Evolutionary conservation across 305 asterid genomes (phyloP), one percentile per base, ranked within the genome.

Genomic region (Ajuga reptans): DNA sequence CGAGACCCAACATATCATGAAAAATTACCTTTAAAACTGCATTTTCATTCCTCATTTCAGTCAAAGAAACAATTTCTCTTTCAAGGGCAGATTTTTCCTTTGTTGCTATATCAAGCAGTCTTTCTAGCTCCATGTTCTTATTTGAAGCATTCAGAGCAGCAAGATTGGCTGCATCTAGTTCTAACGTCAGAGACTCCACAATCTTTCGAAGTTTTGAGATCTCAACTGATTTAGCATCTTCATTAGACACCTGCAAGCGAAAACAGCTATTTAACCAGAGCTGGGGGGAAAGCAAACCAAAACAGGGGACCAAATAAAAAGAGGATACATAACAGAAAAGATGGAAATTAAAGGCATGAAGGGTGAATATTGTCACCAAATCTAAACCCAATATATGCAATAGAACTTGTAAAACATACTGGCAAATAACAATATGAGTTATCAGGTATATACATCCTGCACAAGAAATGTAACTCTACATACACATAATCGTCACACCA

Each of bases 131-230:
- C 43, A 78, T 82, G 79, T 80, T 90, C 90, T 89, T 93, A 81
- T 91, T 92, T 80, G 77, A 81, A 83, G 90, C 98, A 75, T 86
- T 93, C 50, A 93, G 91, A 60, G 90, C 85, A 62, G 95, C 89
- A 68, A 93, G 95, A 81, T 86, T 93, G n/a, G 96, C 90, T 56
- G 96, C 96, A 77, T 93, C 95, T 36, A 89, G 77, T 74, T 90
- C 95, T 77, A 90, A 84, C 68, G 72, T 85, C 64, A 90, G 78
- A 54, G 97, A 87, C 81, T 89, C 96, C 68, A 90, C 84, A 36
- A 84, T 84, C 87, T 93, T 90, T 61, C 87, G 86, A 82, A 93
- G 97, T 84, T 87, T 93, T 65, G 95, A 84, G 49, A 90, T 81
- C 76, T 93, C 97, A 79, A 80, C 86, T 67, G 79, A 63, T 78